These are phyloP conservation scores for Vigna mungo DNA, from an alignment of 306 rosid species.

Conservation along the genomic window DNA sequence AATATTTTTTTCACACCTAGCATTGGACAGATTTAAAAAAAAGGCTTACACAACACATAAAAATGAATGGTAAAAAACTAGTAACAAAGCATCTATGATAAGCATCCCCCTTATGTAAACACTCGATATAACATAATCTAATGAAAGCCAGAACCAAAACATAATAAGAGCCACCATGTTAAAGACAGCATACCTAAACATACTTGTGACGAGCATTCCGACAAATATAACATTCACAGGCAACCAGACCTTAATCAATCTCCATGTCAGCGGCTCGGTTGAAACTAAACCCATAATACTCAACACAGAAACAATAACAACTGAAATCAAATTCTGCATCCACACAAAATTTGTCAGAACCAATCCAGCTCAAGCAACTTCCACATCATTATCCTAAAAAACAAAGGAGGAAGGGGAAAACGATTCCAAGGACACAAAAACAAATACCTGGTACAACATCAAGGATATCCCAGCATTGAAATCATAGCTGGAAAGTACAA, in stretches of 20 bases:
- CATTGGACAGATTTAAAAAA: conserved; percentile 4
- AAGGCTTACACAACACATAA: not conserved
- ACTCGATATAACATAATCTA: not conserved
- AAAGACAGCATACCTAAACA: conserved; percentile 80
- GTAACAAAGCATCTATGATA: conserved; percentile 17
- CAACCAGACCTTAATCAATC: conserved; percentile 89
- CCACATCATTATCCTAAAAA: conserved; percentile 1
- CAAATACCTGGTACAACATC: conserved; percentile 91
- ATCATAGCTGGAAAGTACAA: conserved; percentile 88
- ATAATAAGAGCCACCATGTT: conserved; percentile 29
- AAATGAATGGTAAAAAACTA: conserved; percentile 27
- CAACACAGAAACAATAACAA: conserved; percentile 71
- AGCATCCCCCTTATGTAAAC: conserved; percentile 3
- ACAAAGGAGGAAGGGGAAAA: not conserved
- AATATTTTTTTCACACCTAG: not conserved
- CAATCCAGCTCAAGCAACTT: conserved; percentile 35
- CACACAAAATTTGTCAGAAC: conserved; percentile 37
- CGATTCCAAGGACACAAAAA: conserved; percentile 22
- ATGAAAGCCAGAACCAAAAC: conserved; percentile 18
- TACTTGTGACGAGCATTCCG: conserved; percentile 97
- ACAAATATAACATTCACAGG: conserved; percentile 94
- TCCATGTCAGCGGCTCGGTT: conserved; percentile 94
- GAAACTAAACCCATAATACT: conserved; percentile 78
- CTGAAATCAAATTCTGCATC: conserved; percentile 92
- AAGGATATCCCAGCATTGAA: conserved; percentile 92